phyloP scores from a whole-genome alignment of 306 rosid genomes.

The Geum urbanum region DNA sequence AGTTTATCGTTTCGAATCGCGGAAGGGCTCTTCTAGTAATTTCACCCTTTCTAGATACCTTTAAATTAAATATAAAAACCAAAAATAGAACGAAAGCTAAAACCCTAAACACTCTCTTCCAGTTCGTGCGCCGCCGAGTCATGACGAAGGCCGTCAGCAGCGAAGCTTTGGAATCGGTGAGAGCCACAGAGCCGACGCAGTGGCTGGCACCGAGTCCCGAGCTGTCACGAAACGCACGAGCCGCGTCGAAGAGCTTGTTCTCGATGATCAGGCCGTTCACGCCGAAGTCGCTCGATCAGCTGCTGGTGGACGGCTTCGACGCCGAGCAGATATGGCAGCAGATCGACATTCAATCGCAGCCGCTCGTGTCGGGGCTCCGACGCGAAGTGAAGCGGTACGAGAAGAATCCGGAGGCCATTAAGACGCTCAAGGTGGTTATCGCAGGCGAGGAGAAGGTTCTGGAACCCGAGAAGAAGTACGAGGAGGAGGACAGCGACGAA shows the following conservation, averaged over 20 bases:
- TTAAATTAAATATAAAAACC: no score
- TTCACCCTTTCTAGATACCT: background rate
- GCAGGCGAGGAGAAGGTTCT: slow-evolving; percentile 28
- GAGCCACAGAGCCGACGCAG: slow-evolving; percentile 48
- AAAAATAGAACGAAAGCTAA: slow-evolving; percentile 14
- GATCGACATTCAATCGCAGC: slow-evolving; percentile 80
- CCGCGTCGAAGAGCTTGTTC: slow-evolving; percentile 64
- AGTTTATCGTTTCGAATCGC: background rate
- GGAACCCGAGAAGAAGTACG: background rate
- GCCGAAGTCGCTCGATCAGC: slow-evolving; percentile 66
- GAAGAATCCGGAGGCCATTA: slow-evolving; percentile 51
- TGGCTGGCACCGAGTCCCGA: slow-evolving; percentile 48
- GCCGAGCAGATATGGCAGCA: slow-evolving; percentile 99
- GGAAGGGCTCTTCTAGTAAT: background rate
- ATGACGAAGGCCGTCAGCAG: slow-evolving; percentile 31
- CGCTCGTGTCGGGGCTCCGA: slow-evolving; percentile 54
- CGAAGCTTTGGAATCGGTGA: slow-evolving; percentile 50
- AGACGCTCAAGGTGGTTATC: slow-evolving; percentile 30
- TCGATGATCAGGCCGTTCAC: slow-evolving; percentile 57
- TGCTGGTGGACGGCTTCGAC: slow-evolving; percentile 74
- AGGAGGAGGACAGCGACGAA: slow-evolving; percentile 34
- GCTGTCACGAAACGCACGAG: slow-evolving; percentile 58
- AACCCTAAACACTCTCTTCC: slow-evolving; percentile 44
- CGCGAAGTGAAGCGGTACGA: slow-evolving; percentile 59
- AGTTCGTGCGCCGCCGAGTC: background rate